These are phyloP conservation scores for Debaryomyces fabryi DNA, from an alignment of 1,139 yeast genomes.

Conservation along the genomic window DNA sequence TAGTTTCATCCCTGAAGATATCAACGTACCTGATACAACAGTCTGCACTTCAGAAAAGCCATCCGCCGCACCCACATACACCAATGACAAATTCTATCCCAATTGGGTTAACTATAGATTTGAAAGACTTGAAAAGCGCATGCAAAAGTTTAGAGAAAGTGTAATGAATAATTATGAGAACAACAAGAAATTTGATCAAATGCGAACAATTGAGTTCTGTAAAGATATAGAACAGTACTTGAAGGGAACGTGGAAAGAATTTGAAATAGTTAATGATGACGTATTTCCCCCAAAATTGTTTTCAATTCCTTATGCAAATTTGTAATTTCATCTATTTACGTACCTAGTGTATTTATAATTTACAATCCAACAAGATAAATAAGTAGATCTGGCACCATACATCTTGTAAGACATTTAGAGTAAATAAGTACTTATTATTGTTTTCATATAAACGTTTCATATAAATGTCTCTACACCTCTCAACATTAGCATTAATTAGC, in stretches of 20 bases:
- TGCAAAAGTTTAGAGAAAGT: conserved; percentile 26
- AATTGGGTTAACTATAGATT: conserved; percentile 49
- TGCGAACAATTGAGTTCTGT: conserved; percentile 19
- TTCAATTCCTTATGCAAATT: background rate
- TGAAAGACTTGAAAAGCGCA: conserved; percentile 35
- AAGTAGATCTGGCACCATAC: too few relatives aligned
- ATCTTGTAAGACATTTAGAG: too few relatives aligned
- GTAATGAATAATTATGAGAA: conserved; percentile 15
- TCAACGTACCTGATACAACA: conserved; percentile 39
- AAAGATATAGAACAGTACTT: conserved; percentile 23
- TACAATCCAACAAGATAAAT: too few relatives aligned
- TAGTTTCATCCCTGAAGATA: conserved; percentile 46
- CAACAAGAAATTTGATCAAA: conserved; percentile 24
- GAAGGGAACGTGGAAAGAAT: conserved; percentile 22
- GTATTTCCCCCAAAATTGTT: conserved; percentile 16
- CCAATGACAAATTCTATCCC: conserved; percentile 46
- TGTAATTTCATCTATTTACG: too few relatives aligned
- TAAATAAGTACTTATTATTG: too few relatives aligned
- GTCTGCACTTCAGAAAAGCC: conserved; percentile 47
- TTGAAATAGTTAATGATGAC: conserved; percentile 27
- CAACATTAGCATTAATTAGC: too few relatives aligned
- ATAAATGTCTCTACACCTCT: too few relatives aligned
- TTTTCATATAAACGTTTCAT: too few relatives aligned
- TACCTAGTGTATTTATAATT: too few relatives aligned
- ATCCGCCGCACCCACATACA: conserved; percentile 37